Evolutionary conservation across 345 rosid species (phyloP), one percentile per base, ranked within the genome.

Genomic region (Corchorus olitorius): DNA sequence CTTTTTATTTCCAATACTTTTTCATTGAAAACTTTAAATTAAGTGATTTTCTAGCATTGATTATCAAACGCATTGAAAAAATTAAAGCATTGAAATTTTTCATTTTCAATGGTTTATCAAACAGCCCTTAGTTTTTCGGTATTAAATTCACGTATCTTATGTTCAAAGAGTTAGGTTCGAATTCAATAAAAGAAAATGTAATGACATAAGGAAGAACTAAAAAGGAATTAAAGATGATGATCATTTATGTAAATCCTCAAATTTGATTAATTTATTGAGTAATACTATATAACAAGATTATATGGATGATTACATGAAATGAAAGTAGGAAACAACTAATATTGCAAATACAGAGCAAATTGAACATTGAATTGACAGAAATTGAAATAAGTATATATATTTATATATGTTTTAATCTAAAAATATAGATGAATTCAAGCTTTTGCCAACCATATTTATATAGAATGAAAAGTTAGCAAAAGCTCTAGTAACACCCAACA

Each of bases 371-470:
- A 12, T 66, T 22, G 37, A 49, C 22, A 68, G 37, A 49, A 68
- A 49, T 8, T 67, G 22, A 67, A 67, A 48, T 19, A 48, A 27
- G 15, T 58, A 58, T 58, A 22, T 22, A 27, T 27, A 27, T 27
- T 1, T 27, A 39, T 39, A 39, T 39, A 48, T 33, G 49, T 14
- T 37, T 17, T 35, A 70, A 35, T 37, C 62, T n/a, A 70, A 70
- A 27, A 54, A 33, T 70, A 53, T 12, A 55, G 76, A 72, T 43
- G 75, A 55, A 72, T n/a, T 43, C 22, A 72, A 43, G 19, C 75
- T 73, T 73, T 73, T 22, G 33, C 76, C 41, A 73, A 46, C 58
- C 39, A 22, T 27, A 27, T 27, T 27, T 27, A 27, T 14, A 50
- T 37, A 34, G 14, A 14, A 37, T 48, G 50, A 4, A 73, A 58